Conservation (phyloP, 331 rosid genomes). For the Stylosanthes scabra region DNA sequence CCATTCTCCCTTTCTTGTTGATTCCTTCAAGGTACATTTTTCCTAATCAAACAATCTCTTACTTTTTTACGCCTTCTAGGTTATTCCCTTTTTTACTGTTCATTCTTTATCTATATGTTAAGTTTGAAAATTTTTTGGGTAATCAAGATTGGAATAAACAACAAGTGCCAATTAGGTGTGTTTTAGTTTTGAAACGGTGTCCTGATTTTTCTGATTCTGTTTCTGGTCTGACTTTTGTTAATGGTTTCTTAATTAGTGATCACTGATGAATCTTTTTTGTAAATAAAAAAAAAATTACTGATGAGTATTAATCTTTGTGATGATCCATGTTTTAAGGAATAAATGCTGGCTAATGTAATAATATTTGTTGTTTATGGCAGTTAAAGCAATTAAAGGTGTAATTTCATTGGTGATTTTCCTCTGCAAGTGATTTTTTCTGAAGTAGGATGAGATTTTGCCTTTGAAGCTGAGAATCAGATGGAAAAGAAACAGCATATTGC, state of each 20-base stretch:
- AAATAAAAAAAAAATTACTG: background rate
- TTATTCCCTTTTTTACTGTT: background rate
- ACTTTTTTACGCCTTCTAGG: background rate
- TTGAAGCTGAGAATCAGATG: constrained; percentile 52
- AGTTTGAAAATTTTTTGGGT: constrained; percentile 14
- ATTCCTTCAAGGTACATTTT: constrained; percentile 37
- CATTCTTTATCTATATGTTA: background rate
- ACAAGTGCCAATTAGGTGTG: constrained; percentile 1
- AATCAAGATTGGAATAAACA: constrained; percentile 10
- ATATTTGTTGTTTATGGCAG: constrained; percentile 15
- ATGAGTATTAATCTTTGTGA: background rate
- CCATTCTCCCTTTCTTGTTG: background rate
- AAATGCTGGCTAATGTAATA: background rate
- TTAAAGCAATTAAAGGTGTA: background rate
- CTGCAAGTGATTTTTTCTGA: constrained; percentile 13
- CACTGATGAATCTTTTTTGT: constrained; percentile 13
- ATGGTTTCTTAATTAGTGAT: constrained; percentile 8
- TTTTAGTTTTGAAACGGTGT: background rate
- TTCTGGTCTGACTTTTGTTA: background rate
- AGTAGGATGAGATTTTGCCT: constrained; percentile 23
- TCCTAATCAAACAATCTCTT: background rate
- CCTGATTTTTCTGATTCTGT: constrained; percentile 11
- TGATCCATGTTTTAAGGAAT: background rate
- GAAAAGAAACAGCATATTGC: constrained; percentile 72
- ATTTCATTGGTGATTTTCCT: constrained; percentile 21